Conservation (phyloP, 306 rosid species). For the Fragaria ananassa region DNA sequence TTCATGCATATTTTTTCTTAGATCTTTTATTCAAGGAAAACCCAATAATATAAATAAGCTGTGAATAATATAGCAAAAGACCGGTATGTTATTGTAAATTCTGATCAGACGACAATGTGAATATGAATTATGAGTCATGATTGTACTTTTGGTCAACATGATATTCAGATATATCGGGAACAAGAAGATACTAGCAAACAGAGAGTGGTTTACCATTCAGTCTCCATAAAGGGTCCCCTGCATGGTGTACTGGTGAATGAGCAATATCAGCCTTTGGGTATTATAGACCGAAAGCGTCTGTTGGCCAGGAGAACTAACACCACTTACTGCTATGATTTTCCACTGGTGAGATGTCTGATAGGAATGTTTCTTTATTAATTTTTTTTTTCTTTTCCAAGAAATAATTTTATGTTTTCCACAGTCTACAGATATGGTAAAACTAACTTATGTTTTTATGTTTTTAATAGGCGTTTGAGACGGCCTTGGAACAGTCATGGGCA, state of each 20-base stretch:
- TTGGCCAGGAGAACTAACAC: constrained; percentile 84
- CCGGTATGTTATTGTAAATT: not conserved
- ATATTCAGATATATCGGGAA: constrained; percentile 75
- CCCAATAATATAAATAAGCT: not conserved
- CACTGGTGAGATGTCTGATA: constrained; percentile 60
- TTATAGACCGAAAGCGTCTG: constrained; percentile 75
- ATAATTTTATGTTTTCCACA: not conserved
- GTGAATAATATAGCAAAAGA: not conserved
- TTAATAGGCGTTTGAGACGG: constrained; percentile 80
- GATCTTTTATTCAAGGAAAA: not conserved
- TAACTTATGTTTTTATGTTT: constrained; percentile 25
- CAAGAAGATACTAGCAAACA: constrained; percentile 55
- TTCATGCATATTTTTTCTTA: not conserved
- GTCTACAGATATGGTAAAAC: not conserved
- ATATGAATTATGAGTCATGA: constrained; percentile 14
- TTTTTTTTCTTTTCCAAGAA: constrained; percentile 5
- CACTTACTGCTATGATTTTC: constrained; percentile 96
- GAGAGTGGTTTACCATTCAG: constrained; percentile 65
- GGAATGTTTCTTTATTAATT: not conserved
- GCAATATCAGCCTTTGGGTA: constrained; percentile 76
- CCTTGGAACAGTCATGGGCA: constrained; percentile 81
- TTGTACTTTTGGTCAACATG: constrained; percentile 24
- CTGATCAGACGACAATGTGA: not conserved
- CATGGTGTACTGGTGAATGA: constrained; percentile 72
- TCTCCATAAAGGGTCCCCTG: constrained; percentile 55